Conservation (phyloP, 768 basidiomycete genomes). For the Trametes cinnabarina region DNA sequence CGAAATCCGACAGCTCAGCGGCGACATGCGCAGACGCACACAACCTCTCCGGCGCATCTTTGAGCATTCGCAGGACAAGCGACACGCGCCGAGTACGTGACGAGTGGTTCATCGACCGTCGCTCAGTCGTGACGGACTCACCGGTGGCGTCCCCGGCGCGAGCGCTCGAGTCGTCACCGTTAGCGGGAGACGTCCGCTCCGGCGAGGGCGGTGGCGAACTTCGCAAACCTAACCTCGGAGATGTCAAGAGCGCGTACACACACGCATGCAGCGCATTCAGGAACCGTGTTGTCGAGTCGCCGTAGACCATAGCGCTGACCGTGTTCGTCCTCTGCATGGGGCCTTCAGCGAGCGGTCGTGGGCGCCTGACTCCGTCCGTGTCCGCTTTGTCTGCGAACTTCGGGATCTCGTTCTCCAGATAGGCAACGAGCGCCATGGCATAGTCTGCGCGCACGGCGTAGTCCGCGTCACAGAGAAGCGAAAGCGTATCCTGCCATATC, state of each 20-base stretch:
- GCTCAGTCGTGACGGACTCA: slow-evolving; percentile 36
- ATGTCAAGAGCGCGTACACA: slow-evolving; percentile 73
- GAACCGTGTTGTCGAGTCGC: slow-evolving; percentile 66
- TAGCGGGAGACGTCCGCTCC: slow-evolving; percentile 18
- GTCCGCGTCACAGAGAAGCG: slow-evolving; percentile 77
- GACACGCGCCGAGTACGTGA: slow-evolving; percentile 56
- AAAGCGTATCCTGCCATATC: slow-evolving; percentile 88
- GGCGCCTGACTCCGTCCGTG: slow-evolving; percentile 45
- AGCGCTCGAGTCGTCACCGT: slow-evolving; percentile 7
- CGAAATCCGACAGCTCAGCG: slow-evolving; percentile 74
- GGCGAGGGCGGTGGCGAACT: slow-evolving; percentile 42
- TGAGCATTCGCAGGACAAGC: slow-evolving; percentile 50
- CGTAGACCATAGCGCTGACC: slow-evolving; percentile 49
- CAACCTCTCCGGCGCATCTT: slow-evolving; percentile 43
- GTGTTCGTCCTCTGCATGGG: slow-evolving; percentile 46
- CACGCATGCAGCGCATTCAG: slow-evolving; percentile 81
- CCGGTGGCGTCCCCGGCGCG: slow-evolving; percentile 13
- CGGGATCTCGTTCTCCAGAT: slow-evolving; percentile 73
- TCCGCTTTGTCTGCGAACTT: slow-evolving; percentile 53
- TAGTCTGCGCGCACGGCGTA: slow-evolving; percentile 80
- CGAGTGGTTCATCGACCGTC: slow-evolving; percentile 48
- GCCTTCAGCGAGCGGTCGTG: slow-evolving; percentile 48
- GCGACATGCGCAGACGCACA: slow-evolving; percentile 40
- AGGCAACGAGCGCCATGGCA: slow-evolving; percentile 67
- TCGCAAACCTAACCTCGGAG: slow-evolving; percentile 55